Conservation (phyloP, 2,329 filamentous ascomycete species). For the Curvularia hawaiiensis region DNA sequence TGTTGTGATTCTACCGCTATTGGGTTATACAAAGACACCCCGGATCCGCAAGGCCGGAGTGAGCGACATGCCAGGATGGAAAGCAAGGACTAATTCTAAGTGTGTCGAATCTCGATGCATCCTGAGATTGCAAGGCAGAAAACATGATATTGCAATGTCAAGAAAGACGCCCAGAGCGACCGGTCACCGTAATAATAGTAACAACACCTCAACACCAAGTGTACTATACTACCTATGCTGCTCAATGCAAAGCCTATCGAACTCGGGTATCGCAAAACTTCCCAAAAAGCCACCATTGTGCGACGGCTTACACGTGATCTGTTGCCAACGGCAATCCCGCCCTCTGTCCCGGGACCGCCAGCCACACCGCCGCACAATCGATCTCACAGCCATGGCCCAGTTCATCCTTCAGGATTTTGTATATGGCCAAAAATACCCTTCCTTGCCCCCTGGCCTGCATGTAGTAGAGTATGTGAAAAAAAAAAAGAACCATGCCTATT, state of each 20-base stretch:
- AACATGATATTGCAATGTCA: not conserved
- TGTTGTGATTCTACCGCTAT: not conserved
- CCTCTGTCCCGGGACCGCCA: constrained; percentile 1
- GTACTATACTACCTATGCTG: not conserved
- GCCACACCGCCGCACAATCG: not conserved
- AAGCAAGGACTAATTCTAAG: not conserved
- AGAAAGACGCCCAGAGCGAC: not conserved
- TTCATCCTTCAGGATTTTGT: constrained; percentile 1
- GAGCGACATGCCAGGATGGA: not conserved
- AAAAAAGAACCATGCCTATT: not conserved
- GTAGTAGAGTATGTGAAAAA: not conserved
- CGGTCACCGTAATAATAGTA: not conserved
- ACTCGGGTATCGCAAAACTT: not conserved
- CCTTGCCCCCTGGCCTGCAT: not conserved
- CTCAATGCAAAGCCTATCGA: not conserved
- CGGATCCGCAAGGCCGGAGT: not conserved
- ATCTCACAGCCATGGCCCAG: not conserved
- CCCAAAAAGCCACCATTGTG: not conserved
- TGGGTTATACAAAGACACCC: not conserved
- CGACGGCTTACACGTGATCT: not conserved
- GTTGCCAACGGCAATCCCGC: not conserved
- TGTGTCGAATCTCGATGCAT: not conserved
- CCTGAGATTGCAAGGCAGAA: not conserved
- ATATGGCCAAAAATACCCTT: not conserved
- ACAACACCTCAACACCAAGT: not conserved